A percentile compares a stretch with the other conserved stretches of the same genome.
phyloP scores from a whole-genome alignment of 345 rosid genomes.

The Melaleuca quinquenervia region DNA sequence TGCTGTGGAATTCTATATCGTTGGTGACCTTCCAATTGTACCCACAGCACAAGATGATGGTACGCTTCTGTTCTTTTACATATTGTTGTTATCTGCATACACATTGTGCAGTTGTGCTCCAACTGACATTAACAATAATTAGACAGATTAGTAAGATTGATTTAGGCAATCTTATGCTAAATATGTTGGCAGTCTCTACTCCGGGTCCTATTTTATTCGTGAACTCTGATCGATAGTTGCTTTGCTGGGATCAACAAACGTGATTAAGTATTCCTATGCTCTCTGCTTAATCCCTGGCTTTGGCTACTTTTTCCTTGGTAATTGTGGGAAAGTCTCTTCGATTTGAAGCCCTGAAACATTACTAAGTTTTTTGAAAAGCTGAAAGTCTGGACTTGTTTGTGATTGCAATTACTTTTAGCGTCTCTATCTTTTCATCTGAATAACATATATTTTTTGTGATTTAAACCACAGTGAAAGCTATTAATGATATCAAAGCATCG shows the following conservation, averaged over 20 bases:
- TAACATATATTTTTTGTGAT: fast-evolving
- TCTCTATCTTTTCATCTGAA: not conserved
- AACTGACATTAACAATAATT: not conserved
- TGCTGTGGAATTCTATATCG: not conserved
- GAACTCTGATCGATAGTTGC: not conserved
- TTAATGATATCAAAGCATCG: not conserved
- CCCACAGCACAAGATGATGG: not conserved
- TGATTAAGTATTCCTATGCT: not conserved
- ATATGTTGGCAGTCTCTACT: not conserved
- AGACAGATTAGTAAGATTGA: not conserved
- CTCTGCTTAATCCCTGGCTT: not conserved
- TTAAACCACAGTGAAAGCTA: constrained; percentile 17
- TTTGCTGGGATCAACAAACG: not conserved
- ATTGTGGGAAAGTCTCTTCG: not conserved
- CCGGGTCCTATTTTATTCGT: not conserved
- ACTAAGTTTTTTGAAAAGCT: not conserved
- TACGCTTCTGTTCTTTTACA: not conserved
- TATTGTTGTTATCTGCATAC: not conserved
- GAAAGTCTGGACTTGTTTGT: not conserved
- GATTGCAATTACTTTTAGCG: not conserved
- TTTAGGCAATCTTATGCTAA: not conserved
- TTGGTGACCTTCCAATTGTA: not conserved
- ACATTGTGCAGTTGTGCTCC: not conserved
- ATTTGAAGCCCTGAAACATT: not conserved
- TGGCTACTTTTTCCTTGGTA: not conserved